A percentile compares a stretch with the other conserved stretches of the same genome.
Evolutionary conservation across 1,284 basidiomycete genomes (phyloP).

Genomic region (Apiotrichum veenhuisii): DNA sequence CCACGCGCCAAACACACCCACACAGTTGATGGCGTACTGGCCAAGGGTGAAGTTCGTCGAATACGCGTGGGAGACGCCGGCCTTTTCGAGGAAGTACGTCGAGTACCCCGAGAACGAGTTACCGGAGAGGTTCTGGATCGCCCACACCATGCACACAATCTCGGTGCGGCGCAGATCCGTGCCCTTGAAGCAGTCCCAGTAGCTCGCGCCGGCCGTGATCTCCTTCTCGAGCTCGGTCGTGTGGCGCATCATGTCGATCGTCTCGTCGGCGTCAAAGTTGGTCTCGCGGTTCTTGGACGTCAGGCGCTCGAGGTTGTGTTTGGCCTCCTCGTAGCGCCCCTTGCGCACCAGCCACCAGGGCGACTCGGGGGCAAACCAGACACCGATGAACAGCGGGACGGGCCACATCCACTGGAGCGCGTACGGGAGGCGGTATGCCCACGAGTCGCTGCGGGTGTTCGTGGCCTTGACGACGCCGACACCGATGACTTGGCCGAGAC

Average conservation of each 20-base stretch:
- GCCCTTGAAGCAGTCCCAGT: conserved; percentile 53
- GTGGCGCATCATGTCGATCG: conserved; percentile 50
- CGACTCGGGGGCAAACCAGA: conserved; percentile 27
- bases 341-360: conserved; percentile 26
- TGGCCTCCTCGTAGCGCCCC: conserved; percentile 51
- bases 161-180: conserved; percentile 44
- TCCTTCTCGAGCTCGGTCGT: conserved; percentile 39
- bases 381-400: conserved; percentile 39
- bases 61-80: conserved; percentile 45
- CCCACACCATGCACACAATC: conserved; percentile 45
- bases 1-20: conserved; percentile 44
- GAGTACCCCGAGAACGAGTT: conserved; percentile 38
- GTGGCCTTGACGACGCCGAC: conserved; percentile 44
- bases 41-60: conserved; percentile 51
- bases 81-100: conserved; percentile 51
- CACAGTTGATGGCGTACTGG: conserved; percentile 38
- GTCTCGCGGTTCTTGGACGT: conserved; percentile 36
- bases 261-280: conserved; percentile 48
- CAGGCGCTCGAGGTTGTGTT: conserved; percentile 46
- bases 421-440: conserved; percentile 34
- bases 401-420: conserved; percentile 43
- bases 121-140: conserved; percentile 45
- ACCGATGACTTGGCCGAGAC: conserved; percentile 42
- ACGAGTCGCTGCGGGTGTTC: conserved; percentile 34
- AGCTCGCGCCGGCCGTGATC: conserved; percentile 40